A percentile compares a stretch with the other conserved stretches of the same genome.
Evolutionary conservation across 2,329 filamentous ascomycete species (phyloP).

Genomic region (Alternaria atra): DNA sequence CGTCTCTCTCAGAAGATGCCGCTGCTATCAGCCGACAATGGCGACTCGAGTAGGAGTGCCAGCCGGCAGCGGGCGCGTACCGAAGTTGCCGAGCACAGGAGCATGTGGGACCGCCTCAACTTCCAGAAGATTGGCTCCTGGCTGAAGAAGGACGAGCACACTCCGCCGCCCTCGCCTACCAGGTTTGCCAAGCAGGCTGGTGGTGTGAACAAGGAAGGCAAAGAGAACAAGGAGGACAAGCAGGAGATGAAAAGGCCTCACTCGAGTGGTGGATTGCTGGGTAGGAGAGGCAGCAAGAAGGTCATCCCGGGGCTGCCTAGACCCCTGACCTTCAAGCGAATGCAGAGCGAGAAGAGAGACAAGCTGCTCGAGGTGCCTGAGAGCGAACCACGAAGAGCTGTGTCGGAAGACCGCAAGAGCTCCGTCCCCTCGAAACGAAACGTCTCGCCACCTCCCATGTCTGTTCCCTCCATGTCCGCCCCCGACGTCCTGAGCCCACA

Average conservation of each 20-base stretch:
- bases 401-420: slow-evolving; percentile 74
- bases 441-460: slow-evolving; percentile 51
- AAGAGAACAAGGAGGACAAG: slow-evolving; percentile 9
- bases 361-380: slow-evolving; percentile 73
- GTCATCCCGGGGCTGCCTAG: slow-evolving; percentile 83
- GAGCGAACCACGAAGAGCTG: slow-evolving; percentile 73
- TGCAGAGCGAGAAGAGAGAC: slow-evolving; percentile 80
- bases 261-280: slow-evolving; percentile 43
- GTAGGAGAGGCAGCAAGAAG: slow-evolving; percentile 56
- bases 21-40: slow-evolving; percentile 37
- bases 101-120: slow-evolving; percentile 49
- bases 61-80: slow-evolving; percentile 48
- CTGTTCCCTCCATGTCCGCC: slow-evolving; percentile 51
- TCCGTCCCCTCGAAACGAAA: slow-evolving; percentile 64
- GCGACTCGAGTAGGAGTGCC: slow-evolving; percentile 38
- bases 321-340: slow-evolving; percentile 80
- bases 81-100: slow-evolving; percentile 45
- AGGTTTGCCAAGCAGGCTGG: slow-evolving; percentile 7
- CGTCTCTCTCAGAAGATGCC: slow-evolving; percentile 34
- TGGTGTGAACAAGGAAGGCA: slow-evolving; percentile 38
- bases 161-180: slow-evolving; percentile 30
- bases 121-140: slow-evolving; percentile 53
- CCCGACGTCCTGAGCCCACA: slow-evolving; percentile 50
- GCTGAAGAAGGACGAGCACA: slow-evolving; percentile 52
- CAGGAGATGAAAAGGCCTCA: slow-evolving; percentile 49